Evolutionary conservation across 2,329 filamentous ascomycete species (phyloP), one percentile per base, ranked within the genome.

Genomic region (Aspergillus sp.): DNA sequence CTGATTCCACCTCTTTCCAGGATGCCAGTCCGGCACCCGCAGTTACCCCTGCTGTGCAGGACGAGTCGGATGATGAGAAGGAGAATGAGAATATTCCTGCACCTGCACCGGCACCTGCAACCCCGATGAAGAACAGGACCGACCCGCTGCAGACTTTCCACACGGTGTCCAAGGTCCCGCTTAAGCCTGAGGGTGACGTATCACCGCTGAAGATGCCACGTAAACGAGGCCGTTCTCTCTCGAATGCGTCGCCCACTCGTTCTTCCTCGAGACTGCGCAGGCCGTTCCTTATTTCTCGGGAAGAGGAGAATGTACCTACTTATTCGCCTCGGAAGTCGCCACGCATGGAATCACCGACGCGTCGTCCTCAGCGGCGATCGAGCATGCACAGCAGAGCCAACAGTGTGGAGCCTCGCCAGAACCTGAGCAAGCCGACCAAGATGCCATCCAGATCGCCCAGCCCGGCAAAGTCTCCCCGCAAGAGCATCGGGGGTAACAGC

Each of bases 81-180:
- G 61, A 66, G 45, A 64, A 65, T 38, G 45, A 50, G 4, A 43
- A 48, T 3, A 10, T 50, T 7, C 48, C 45, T 28, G 40, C 55
- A 43, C 53, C 60, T 30, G 56, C 59, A 30, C 19, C 36, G 26
- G 36, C 12, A 9, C 36, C 36, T 8, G 36, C 27, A 8, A 39
- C 36, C 3, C 79, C 78, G 1, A 67, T 73, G 5, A 86, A 83
- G 1, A 83, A 83, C 0, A 58, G 59, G 10, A 66, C 69, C 0
- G 57, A 73, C n/a, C 68, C 65, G n/a, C 73, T 74, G 46, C 72
- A 73, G 39, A 70, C 75, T n/a, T 79, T 84, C 52, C 80, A 86
- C 63, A 90, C 86, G 0, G 81, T 86, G 0, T 86, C 83, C 28
- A 90, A 89, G 66, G 80, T 90, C 4, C 85, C 86, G 1, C 68